These are phyloP conservation scores for Lyophyllum shimeji DNA, from an alignment of 768 basidiomycete genomes.

Conservation along the genomic window DNA sequence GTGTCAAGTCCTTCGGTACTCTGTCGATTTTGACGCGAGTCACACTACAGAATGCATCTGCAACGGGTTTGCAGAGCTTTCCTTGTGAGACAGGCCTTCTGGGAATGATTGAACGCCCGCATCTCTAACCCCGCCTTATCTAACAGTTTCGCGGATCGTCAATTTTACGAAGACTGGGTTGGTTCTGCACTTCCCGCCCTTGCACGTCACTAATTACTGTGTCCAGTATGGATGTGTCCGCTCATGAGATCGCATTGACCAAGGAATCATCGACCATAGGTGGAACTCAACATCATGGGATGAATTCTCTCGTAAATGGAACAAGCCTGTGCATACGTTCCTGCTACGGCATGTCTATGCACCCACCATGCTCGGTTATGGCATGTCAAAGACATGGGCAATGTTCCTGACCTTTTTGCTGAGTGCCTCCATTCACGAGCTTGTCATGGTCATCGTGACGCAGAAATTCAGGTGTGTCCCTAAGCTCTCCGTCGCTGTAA, in stretches of 20 bases:
- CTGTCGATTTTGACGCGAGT: neutral
- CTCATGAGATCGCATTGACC: neutral
- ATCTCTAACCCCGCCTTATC: conserved; percentile 5
- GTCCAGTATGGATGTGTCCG: conserved; percentile 12
- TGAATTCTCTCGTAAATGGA: conserved; percentile 98
- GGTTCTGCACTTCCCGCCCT: conserved; percentile 9
- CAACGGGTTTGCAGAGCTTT: conserved; percentile 92
- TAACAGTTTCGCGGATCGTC: conserved; percentile 90
- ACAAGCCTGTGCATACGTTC: conserved; percentile 94
- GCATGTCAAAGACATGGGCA: conserved; percentile 74
- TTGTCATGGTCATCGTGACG: conserved; percentile 96
- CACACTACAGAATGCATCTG: conserved; percentile 81
- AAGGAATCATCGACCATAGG: conserved; percentile 31
- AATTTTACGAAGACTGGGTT: conserved; percentile 98
- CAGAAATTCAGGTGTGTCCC: conserved; percentile 76
- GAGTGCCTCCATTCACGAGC: conserved; percentile 87
- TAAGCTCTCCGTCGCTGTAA: no score
- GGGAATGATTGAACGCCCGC: neutral
- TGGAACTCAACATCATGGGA: conserved; percentile 99
- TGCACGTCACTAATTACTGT: neutral
- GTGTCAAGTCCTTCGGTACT: conserved; percentile 14
- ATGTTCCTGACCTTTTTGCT: conserved; percentile 93
- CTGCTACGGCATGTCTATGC: conserved; percentile 95
- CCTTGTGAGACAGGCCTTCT: conserved; percentile 54
- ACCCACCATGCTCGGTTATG: conserved; percentile 76